Evolutionary conservation across 2,329 filamentous ascomycete species (phyloP), one percentile per base, ranked within the genome.

Genomic region (Talaromyces funiculosus): DNA sequence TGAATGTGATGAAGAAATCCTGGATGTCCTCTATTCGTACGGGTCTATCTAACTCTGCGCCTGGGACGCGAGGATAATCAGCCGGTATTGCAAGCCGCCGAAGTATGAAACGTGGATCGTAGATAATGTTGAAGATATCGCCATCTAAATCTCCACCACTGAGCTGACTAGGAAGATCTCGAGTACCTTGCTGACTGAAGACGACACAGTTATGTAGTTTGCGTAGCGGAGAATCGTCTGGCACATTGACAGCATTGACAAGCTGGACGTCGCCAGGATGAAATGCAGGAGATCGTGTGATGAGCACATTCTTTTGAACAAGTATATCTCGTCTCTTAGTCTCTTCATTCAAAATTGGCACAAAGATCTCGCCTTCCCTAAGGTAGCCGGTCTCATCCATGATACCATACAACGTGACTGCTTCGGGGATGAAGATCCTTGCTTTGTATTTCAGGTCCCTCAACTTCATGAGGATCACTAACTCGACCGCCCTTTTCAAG

Each of bases 81-180:
- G 90, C 90, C 0, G 91, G 84, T 0, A 3, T 0, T n/a, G 79
- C 84, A 0, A 74, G 77, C 0, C 61, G 67, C 4, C 68, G 70
- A 0, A 82, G 79, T 1, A 81, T 71, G 0, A 86, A 78, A 0
- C 72, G 68, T 0, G 73, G 66, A 65, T 95, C 90, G 80, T 84
- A 94, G 53, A 95, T 89, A 54, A 95, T 75, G 64, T 91, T 88
- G 72, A 89, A 96, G 0, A 90, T 75, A 70, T 96, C 92, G 0
- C 91, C 91, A 64, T 94, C 90, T 0, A 96, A 80, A 71, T 96
- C 91, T 0, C 91, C 91, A 1, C 91, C 91, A 57, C 88, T 88
- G 0, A 96, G 78, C 71, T 88, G 83, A 63, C 89, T 93, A 0
- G 90, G 90, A 0, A 96, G 76, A 68, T 95, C 91, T 16, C 91